Base-by-base conservation (phyloP, 805 yeast species). In the Sporopachydermia lactativora region DNA sequence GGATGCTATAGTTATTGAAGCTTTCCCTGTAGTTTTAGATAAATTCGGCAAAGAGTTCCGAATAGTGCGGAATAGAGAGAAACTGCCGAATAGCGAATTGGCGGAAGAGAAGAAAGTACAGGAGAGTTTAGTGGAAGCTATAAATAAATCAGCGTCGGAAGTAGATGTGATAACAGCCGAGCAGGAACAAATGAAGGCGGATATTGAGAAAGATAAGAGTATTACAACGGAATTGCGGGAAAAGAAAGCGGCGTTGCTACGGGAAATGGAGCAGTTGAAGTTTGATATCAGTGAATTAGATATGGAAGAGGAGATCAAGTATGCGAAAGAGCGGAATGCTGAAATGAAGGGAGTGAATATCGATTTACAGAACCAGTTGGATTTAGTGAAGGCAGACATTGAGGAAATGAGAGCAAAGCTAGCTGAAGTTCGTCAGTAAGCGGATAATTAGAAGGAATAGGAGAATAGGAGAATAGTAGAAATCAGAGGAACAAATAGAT, bases 301-400 rank as follows among this genome's bases (percentile, higher is more conserved):
- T 24, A 24, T 24, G 31, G 31, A 24, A n/a, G 31, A 24, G n/a
- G 31, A 24, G 31, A 24, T 24, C n/a, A 24, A 24, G 31, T 8
- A 24, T 24, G 31, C 31, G 13, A 24, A 24, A 8, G 31, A 24
- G 31, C 8, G 31, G n/a, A 24, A 24, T n/a, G 31, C 8, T n/a
- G 13, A 24, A n/a, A 24, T 24, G 8, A 24, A 24, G n/a, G 31
- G n/a, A n/a, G n/a, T 24, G 31, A 24, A 24, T 24, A 24, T 24
- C 31, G 31, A 24, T 24, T 24, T 24, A 24, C 31, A 24, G 31
- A 8, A 24, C n/a, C 31, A 24, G n/a, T 8, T 24, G 8, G 31
- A 24, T 24, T 24, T 24, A n/a, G 31, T 24, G 31, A 24, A 24
- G 8, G 31, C 31, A n/a, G 31, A 24, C n/a, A 24, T 24, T 24